A percentile compares a stretch with the other conserved stretches of the same genome.
phyloP scores from a whole-genome alignment of 2,329 filamentous ascomycete genomes.

The Exophiala calicioides region DNA sequence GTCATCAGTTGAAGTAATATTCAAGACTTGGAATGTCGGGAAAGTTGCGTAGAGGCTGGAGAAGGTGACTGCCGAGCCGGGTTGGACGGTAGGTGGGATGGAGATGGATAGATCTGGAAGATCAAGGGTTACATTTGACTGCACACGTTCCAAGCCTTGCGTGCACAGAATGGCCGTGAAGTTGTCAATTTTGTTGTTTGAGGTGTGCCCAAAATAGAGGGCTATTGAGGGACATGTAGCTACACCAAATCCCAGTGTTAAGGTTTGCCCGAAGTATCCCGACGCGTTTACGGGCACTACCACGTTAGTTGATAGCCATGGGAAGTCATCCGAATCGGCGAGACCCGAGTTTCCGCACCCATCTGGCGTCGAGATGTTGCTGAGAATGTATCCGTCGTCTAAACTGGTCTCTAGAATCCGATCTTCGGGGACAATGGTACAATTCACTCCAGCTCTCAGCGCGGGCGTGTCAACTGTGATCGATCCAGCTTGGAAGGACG shows the following conservation, averaged over 20 bases:
- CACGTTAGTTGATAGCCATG: conserved; percentile 4
- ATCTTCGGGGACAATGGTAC: conserved; percentile 19
- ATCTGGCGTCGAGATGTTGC: conserved; percentile 23
- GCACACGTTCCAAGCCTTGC: conserved; percentile 27
- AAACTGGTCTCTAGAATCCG: conserved; percentile 14
- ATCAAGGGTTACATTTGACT: conserved; percentile 23
- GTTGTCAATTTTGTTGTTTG: conserved; percentile 21
- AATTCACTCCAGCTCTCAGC: conserved; percentile 17
- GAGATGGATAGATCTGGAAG: conserved; percentile 18
- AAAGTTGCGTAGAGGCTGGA: conserved; percentile 11
- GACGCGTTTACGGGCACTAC: conserved; percentile 17
- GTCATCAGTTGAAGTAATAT: conserved; percentile 14
- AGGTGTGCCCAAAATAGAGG: conserved; percentile 24
- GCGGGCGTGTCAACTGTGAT: conserved; percentile 19
- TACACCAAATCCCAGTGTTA: conserved; percentile 12
- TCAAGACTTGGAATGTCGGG: conserved; percentile 13
- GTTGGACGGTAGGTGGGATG: conserved; percentile 5
- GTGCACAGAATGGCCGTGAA: conserved; percentile 27
- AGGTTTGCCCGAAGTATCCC: conserved; percentile 21
- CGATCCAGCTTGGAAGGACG: conserved; percentile 2
- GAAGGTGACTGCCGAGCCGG: conserved; percentile 17
- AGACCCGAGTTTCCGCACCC: conserved; percentile 21
- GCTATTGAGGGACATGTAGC: conserved; percentile 13
- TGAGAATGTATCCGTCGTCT: neutral
- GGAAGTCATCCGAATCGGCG: conserved; percentile 2